Conservation (phyloP, 2,329 filamentous ascomycete genomes). For the Curvularia sp. region DNA sequence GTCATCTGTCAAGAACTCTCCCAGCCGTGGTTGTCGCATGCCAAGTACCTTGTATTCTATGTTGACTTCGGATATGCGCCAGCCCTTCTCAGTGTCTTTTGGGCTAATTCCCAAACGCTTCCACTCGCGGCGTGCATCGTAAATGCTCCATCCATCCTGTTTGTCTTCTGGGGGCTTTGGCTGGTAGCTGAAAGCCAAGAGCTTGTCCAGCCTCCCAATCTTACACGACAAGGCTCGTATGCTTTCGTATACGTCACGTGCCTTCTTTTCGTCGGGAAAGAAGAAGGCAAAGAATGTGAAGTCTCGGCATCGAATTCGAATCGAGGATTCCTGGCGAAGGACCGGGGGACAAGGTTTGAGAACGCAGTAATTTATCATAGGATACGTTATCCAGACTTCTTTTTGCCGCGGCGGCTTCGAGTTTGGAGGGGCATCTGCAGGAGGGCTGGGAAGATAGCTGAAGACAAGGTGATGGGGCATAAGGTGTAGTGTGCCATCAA, state of each 20-base stretch:
- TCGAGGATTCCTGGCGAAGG: slow-evolving; percentile 76
- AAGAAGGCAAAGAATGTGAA: slow-evolving; percentile 94
- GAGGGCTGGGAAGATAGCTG: slow-evolving; percentile 60
- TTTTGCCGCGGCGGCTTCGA: slow-evolving; percentile 59
- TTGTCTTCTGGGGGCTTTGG: slow-evolving; percentile 75
- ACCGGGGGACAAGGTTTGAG: slow-evolving; percentile 75
- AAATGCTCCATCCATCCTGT: slow-evolving; percentile 82
- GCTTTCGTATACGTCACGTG: slow-evolving; percentile 85
- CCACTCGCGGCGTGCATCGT: slow-evolving; percentile 86
- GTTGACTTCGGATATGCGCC: slow-evolving; percentile 92
- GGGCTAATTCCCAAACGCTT: slow-evolving; percentile 84
- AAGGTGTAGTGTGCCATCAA: slow-evolving; percentile 67
- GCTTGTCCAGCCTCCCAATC: slow-evolving; percentile 81
- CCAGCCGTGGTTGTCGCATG: background rate
- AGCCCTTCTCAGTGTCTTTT: slow-evolving; percentile 78
- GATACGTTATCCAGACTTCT: slow-evolving; percentile 93
- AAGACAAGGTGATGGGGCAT: slow-evolving; percentile 71
- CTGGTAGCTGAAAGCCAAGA: slow-evolving; percentile 89
- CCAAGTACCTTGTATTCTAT: slow-evolving; percentile 72
- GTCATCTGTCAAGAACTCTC: slow-evolving; percentile 22
- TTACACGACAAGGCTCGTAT: slow-evolving; percentile 83
- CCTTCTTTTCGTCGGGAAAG: slow-evolving; percentile 75
- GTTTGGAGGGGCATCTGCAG: slow-evolving; percentile 45
- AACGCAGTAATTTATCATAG: slow-evolving; percentile 83
- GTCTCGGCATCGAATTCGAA: slow-evolving; percentile 88